These are phyloP conservation scores for Aquilaria sinensis DNA, from an alignment of 345 rosid genomes.

Conservation along the genomic window DNA sequence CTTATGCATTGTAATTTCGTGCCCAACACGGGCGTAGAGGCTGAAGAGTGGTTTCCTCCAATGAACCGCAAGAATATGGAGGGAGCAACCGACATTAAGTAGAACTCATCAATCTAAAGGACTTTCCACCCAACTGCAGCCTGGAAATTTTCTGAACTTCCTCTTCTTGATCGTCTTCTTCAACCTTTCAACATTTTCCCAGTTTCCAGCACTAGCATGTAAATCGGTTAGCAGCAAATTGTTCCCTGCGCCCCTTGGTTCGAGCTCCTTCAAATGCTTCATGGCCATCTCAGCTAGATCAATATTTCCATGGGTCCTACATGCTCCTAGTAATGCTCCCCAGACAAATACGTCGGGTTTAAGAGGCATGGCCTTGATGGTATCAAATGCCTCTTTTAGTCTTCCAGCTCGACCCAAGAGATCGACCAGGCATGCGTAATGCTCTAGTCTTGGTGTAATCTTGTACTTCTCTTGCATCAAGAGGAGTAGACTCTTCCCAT, in stretches of 20 bases:
- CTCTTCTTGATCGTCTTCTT: conserved; percentile 48
- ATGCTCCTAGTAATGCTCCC: conserved; percentile 91
- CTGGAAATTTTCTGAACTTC: conserved; percentile 35
- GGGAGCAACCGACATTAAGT: conserved; percentile 8
- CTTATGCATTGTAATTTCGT: background rate
- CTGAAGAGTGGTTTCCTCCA: background rate
- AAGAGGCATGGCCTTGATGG: conserved; percentile 50
- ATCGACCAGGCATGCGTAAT: conserved; percentile 81
- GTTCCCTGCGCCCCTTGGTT: conserved; percentile 66
- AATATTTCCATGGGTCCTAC: conserved; percentile 62
- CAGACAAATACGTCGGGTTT: conserved; percentile 79
- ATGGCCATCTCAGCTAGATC: conserved; percentile 70
- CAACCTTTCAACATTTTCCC: conserved; percentile 42
- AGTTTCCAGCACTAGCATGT: conserved; percentile 58
- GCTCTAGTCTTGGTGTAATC: conserved; percentile 66
- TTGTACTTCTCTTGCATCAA: conserved; percentile 60
- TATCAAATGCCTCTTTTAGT: conserved; percentile 48
- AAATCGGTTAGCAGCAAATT: conserved; percentile 43
- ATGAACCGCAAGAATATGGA: conserved; percentile 8
- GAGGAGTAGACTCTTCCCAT: conserved; percentile 52
- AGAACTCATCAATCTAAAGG: too few species aligned
- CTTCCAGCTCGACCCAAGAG: conserved; percentile 78
- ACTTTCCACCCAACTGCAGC: conserved; percentile 65
- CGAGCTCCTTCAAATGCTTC: conserved; percentile 51
- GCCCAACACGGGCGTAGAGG: background rate